Evolutionary conservation across 495 filamentous ascomycete species (phyloP), one percentile per base, ranked within the genome.

Genomic region (Arthonia radiata): DNA sequence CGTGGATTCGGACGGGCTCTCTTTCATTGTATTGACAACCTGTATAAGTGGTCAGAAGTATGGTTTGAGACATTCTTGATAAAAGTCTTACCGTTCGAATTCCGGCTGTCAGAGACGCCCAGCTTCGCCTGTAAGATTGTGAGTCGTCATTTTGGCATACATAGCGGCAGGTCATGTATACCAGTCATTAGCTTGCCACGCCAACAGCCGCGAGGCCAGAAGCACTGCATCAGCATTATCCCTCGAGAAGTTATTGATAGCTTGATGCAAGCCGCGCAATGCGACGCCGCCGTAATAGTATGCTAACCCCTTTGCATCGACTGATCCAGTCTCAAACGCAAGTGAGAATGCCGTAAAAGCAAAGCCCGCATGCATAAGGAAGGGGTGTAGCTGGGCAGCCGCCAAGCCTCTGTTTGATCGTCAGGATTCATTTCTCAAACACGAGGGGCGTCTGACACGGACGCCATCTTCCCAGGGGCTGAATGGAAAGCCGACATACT

Each of bases 111-210:
- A 94, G 53, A 30, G 77, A 81, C 28, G 68, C 73, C 83, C 83
- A 93, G 43, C 66, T 71, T 43, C 68, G 69, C 75, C 82, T 93
- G 46, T 35, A 46, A 38, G 34, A 26, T 28, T 32, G 39, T 51
- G 25, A 19, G 24, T 37, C 49, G 49, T 37, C 34, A 40, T 32
- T 46, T 19, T 42, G 46, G 49, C 23, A 29, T 18, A 29, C 31
- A 29, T 23, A 21, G 29, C 29, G 28, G 25, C 33, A 23, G 32
- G 27, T 34, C 25, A 31, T 39, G 57, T 78, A 59, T 56, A 92
- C 86, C 81, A 93, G 52, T 94, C 86, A 36, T 71, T 80, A 32
- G 77, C 75, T 52, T 94, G 86, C 89, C 89, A 97, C 24, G 83
- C 83, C 24, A 97, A 56, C 26, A 94, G 59, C 18, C 92, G 67